Base-by-base conservation (phyloP, 2,329 filamentous ascomycete genomes). In the Chlorencoelia australis region DNA sequence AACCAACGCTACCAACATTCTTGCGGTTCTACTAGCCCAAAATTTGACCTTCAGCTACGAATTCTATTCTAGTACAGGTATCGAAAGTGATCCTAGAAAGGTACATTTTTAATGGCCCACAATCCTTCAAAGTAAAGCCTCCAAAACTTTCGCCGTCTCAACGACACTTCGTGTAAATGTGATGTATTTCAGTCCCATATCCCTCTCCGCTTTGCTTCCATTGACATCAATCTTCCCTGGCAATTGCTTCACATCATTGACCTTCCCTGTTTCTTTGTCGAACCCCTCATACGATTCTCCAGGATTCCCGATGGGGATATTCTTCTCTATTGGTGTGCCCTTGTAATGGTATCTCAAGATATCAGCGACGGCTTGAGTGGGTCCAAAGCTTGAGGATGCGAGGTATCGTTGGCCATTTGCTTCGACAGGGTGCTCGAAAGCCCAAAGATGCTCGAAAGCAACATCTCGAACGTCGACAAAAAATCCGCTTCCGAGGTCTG, bases 391-490 rank as follows among this genome's bases (percentile, higher is more conserved):
- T 1, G 46, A 47, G 22, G 51, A 50, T 0, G 56, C 55, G 14
- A 68, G 53, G 40, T 62, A 67, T 7, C 64, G 51, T 46, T 68
- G 55, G 2, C 62, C 60, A 37, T 66, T 49, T 1, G 59, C 52
- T 27, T 56, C 44, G 0, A 53, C 45, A 0, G 59, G 48, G 20
- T 65, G 49, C 37, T 61, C 57, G 14, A 58, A 55, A 0, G 52
- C 52, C 47, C 58, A 65, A 2, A 60, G 47, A 10, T 63, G 51
- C 27, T 64, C 50, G 6, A 54, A 51, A 2, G 63, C 62, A 1
- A 68, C 64, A 39, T 68, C 64, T 4, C 63, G 55, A 1, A 68
- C 62, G 41, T 68, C 65, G 10, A 68, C 60, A 28, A 48, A 54
- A 7, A 52, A 51, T 3, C 44, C 51, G 0, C 54, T 43, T 4